Evolutionary conservation across 768 basidiomycete species (phyloP).

Genomic region (Russula abietina): DNA sequence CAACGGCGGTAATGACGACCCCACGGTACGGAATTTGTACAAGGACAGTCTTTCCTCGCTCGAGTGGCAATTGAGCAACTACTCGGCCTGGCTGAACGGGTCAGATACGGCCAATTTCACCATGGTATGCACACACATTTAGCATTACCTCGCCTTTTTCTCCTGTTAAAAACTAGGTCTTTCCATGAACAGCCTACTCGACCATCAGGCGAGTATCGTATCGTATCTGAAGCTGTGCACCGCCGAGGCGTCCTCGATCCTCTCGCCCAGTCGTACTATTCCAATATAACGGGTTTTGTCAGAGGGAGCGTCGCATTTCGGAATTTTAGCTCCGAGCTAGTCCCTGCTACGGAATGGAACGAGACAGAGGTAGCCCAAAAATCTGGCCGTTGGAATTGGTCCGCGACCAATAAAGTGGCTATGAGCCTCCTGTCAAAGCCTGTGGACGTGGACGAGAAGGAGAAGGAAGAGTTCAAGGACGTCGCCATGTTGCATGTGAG

Average conservation of each 20-base stretch:
- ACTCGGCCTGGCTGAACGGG: conserved; percentile 68
- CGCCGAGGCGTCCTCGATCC: conserved; percentile 43
- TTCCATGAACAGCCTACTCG: conserved; percentile 40
- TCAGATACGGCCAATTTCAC: conserved; percentile 54
- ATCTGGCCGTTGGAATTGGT: conserved; percentile 67
- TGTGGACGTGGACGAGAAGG: conserved; percentile 32
- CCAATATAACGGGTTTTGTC: conserved; percentile 75
- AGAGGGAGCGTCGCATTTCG: conserved; percentile 54
- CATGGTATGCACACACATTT: conserved; percentile 41
- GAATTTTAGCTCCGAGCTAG: conserved; percentile 42
- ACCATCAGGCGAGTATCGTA: conserved; percentile 38
- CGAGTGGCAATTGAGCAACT: conserved; percentile 61
- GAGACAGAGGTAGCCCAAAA: conserved; percentile 44
- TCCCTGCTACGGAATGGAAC: conserved; percentile 44
- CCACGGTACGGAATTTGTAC: conserved; percentile 55
- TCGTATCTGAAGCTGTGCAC: conserved; percentile 47
- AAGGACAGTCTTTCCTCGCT: conserved; percentile 56
- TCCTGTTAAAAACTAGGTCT: neutral
- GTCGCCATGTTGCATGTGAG: conserved; percentile 64
- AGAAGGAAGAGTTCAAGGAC: conserved; percentile 34
- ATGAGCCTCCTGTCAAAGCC: conserved; percentile 64
- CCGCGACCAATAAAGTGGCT: conserved; percentile 51
- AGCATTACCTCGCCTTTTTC: neutral
- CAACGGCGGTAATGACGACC: conserved; percentile 58
- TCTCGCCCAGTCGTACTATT: conserved; percentile 51